Percentiles rank a stretch among this genome's conserved stretches.
Evolutionary conservation across 2,329 filamentous ascomycete genomes (phyloP).

Genomic region (Fusarium sp.): DNA sequence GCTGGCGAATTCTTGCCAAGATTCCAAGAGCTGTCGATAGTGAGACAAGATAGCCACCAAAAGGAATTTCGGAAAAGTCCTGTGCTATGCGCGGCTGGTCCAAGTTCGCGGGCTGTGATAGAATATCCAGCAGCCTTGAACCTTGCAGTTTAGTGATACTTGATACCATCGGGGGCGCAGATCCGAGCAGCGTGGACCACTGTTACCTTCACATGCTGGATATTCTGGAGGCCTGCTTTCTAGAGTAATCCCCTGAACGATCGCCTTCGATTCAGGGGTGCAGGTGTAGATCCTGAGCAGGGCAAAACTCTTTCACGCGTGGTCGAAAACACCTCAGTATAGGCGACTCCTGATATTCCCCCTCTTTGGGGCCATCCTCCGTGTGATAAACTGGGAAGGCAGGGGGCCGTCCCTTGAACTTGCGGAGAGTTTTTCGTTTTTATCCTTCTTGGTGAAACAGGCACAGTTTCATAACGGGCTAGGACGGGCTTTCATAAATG

Average conservation of each 20-base stretch:
- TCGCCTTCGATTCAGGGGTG: slow-evolving; percentile 32
- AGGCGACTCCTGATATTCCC: slow-evolving; percentile 36
- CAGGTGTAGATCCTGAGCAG: slow-evolving; percentile 33
- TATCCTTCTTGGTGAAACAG: slow-evolving; percentile 39
- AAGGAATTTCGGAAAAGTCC: slow-evolving; percentile 14
- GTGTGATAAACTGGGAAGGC: slow-evolving; percentile 5
- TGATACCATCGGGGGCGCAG: slow-evolving; percentile 26
- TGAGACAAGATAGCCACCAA: slow-evolving; percentile 39
- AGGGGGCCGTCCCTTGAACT: slow-evolving; percentile 15
- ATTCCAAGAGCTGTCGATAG: slow-evolving; percentile 30
- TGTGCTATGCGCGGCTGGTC: slow-evolving; percentile 12
- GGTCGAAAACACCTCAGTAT: slow-evolving; percentile 24
- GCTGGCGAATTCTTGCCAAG: slow-evolving; percentile 41
- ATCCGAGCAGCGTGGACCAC: slow-evolving; percentile 26
- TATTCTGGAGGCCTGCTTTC: slow-evolving; percentile 25
- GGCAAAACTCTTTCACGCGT: slow-evolving; percentile 22
- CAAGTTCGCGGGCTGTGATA: slow-evolving; percentile 19
- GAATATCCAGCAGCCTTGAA: slow-evolving; percentile 10
- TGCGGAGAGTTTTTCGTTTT: slow-evolving; percentile 21
- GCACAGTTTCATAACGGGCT: slow-evolving; percentile 40
- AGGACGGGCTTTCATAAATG: slow-evolving; percentile 9
- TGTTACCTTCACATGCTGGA: slow-evolving; percentile 27
- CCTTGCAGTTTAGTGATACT: slow-evolving; percentile 24
- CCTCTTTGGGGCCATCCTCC: slow-evolving; percentile 27
- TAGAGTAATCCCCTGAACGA: slow-evolving; percentile 40